These are phyloP conservation scores for Metrosideros polymorpha DNA, from an alignment of 441 rosid species.

Conservation along the genomic window DNA sequence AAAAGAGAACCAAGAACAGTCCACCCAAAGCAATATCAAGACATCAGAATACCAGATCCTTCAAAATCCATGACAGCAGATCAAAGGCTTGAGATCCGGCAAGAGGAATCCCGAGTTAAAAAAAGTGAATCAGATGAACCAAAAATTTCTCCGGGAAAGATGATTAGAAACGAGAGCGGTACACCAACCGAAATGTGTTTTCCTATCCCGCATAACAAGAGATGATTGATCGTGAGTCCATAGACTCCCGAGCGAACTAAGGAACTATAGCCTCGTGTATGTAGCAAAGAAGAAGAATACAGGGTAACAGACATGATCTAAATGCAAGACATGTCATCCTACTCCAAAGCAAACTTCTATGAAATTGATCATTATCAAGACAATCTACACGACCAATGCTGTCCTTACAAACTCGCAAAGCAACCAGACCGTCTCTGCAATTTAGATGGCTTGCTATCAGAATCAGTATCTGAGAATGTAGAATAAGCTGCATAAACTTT, in stretches of 20 bases:
- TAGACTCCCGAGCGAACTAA: neutral
- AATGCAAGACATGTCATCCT: neutral
- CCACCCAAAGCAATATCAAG: neutral
- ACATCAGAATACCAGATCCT: neutral
- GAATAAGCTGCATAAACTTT: constrained; percentile 42
- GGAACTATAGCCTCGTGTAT: neutral
- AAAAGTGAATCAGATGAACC: neutral
- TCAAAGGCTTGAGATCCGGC: neutral
- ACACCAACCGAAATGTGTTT: neutral
- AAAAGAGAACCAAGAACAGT: neutral
- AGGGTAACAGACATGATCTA: neutral
- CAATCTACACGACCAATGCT: neutral
- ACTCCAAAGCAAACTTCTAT: neutral
- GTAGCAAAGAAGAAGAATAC: neutral
- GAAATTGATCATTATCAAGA: neutral
- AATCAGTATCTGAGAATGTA: constrained; percentile 67
- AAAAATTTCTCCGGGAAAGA: neutral
- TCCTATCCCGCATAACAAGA: neutral
- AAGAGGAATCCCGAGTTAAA: neutral
- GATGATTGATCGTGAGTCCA: neutral
- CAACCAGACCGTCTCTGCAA: neutral
- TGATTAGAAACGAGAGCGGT: neutral
- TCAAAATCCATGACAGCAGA: neutral
- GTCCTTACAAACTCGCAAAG: neutral
- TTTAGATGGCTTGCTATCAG: constrained; percentile 7